Conservation (phyloP, 2,329 filamentous ascomycete species). For the Fusarium annulatum region DNA sequence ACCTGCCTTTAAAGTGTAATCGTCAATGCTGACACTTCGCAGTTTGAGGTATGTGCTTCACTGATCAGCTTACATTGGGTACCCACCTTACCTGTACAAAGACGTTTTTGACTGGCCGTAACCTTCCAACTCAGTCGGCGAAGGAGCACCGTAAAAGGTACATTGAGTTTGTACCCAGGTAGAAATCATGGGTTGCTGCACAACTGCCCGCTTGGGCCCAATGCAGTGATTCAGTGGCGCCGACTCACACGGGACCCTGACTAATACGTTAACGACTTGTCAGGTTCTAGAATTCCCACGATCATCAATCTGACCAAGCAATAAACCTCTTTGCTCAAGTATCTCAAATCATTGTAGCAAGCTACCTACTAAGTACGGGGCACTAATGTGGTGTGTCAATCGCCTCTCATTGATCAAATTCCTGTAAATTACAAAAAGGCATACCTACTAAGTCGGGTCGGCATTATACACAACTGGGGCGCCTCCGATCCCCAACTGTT, state of each 20-base stretch:
- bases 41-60: not conserved
- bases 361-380: not conserved
- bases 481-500: not conserved
- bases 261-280: conserved; percentile 27
- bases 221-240: not conserved
- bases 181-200: not conserved
- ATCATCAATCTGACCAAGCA: conserved; percentile 15
- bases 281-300: conserved; percentile 29
- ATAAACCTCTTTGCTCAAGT: not conserved
- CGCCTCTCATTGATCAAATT: not conserved
- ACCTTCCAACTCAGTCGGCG: not conserved
- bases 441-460: not conserved
- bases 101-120: not conserved
- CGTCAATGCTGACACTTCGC: not conserved
- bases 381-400: conserved; percentile 4
- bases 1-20: not conserved
- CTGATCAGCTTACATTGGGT: not conserved
- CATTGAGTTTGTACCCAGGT: not conserved
- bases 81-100: not conserved
- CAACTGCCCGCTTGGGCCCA: not conserved
- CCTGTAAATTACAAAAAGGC: not conserved
- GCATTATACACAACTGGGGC: not conserved
- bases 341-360: conserved; percentile 33
- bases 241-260: conserved; percentile 17
- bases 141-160: not conserved